A percentile compares a stretch with the other conserved stretches of the same genome.
These are phyloP conservation scores for Bryoerythrophyllum caledonicum DNA, from an alignment of 225 moss, liverwort and hornwort genomes.

Conservation along the genomic window DNA sequence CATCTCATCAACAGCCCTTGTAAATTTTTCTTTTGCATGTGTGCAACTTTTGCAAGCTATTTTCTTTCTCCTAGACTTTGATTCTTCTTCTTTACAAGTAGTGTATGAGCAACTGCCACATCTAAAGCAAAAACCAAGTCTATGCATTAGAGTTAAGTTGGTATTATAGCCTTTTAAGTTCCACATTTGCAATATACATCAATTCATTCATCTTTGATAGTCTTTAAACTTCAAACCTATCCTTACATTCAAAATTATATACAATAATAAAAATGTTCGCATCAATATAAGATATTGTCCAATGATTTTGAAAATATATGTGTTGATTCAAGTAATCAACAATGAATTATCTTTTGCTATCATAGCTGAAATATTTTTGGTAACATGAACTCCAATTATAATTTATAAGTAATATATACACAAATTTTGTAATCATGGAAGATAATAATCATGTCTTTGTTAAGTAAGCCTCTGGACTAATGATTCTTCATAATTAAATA, in stretches of 20 bases:
- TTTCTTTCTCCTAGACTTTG: neutral
- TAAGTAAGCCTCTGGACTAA: fast-evolving
- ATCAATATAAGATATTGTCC: too few species aligned
- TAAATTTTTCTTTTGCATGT: neutral
- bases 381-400: neutral
- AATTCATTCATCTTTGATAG: neutral
- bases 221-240: neutral
- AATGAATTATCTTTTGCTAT: too few species aligned
- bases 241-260: neutral
- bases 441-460: neutral
- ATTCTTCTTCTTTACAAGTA: neutral
- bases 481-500: neutral
- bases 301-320: neutral
- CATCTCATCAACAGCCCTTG: neutral
- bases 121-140: slow-evolving; percentile 29
- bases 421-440: too few species aligned
- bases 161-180: neutral
- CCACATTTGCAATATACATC: neutral
- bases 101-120: slow-evolving; percentile 23
- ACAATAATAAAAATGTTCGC: too few species aligned
- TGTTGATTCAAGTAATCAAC: too few species aligned
- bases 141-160: slow-evolving; percentile 26
- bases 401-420: too few species aligned
- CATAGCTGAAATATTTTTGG: too few species aligned
- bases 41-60: neutral